These are phyloP conservation scores for Thelonectria rubi DNA, from an alignment of 2,329 filamentous ascomycete species.

Conservation along the genomic window DNA sequence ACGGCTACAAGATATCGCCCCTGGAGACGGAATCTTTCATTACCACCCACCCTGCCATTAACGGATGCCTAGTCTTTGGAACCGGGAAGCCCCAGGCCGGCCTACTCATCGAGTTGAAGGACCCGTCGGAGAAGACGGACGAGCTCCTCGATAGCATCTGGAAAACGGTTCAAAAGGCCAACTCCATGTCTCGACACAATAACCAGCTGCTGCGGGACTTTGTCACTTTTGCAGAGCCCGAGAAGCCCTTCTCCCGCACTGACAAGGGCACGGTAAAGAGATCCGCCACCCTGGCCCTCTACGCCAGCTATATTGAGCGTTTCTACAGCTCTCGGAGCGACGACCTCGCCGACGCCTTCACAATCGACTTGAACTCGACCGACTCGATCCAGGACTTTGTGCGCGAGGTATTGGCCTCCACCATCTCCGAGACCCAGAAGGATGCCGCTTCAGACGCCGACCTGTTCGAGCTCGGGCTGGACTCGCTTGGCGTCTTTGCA, in stretches of 20 bases:
- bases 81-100: conserved; percentile 40
- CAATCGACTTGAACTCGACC: conserved; percentile 35
- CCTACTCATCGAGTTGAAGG: conserved; percentile 43
- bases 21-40: conserved; percentile 43
- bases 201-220: conserved; percentile 54
- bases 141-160: conserved; percentile 55
- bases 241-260: conserved; percentile 55
- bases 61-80: conserved; percentile 41
- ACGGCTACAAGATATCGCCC: conserved; percentile 46
- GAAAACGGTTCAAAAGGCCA: conserved; percentile 54
- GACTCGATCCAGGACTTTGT: conserved; percentile 34
- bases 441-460: conserved; percentile 37
- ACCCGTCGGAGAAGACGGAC: conserved; percentile 29
- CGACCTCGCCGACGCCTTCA: not conserved
- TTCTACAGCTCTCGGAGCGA: conserved; percentile 34
- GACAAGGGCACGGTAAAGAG: conserved; percentile 58
- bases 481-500: conserved; percentile 44
- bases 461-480: conserved; percentile 44
- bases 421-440: conserved; percentile 22
- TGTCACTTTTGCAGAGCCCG: conserved; percentile 51
- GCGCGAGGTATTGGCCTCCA: conserved; percentile 32
- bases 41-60: conserved; percentile 38
- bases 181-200: conserved; percentile 50
- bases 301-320: conserved; percentile 56
- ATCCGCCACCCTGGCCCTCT: conserved; percentile 50